phyloP scores from a whole-genome alignment of 2,329 filamentous ascomycete genomes.

The Alternaria triticimaculans region DNA sequence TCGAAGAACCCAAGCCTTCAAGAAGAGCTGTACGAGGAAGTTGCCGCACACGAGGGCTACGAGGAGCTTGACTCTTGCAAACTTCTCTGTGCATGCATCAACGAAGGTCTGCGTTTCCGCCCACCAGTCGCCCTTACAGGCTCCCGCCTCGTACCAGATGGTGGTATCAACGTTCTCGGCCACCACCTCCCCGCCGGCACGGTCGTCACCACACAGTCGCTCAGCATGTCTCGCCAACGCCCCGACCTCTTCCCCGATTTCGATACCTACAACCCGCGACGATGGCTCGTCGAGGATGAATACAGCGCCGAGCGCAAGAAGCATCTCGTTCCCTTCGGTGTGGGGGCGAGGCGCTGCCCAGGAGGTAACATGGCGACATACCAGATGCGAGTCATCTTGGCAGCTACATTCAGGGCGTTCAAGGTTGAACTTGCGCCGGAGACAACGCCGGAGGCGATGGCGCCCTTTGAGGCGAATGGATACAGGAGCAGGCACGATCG shows the following conservation, averaged over 20 bases:
- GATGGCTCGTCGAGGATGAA: conserved; percentile 24
- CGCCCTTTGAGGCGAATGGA: conserved; percentile 29
- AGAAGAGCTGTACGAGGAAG: conserved; percentile 17
- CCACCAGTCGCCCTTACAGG: conserved; percentile 30
- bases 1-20: conserved; percentile 24
- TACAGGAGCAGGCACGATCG: conserved; percentile 25
- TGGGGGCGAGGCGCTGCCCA: conserved; percentile 26
- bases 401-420: conserved; percentile 23
- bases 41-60: conserved; percentile 21
- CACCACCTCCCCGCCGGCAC: conserved; percentile 24
- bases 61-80: conserved; percentile 22
- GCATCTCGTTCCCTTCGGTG: conserved; percentile 24
- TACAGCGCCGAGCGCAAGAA: conserved; percentile 18
- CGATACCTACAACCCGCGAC: conserved; percentile 22
- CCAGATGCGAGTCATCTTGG: conserved; percentile 27
- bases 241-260: conserved; percentile 28
- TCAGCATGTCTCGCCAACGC: conserved; percentile 28
- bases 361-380: conserved; percentile 31
- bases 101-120: conserved; percentile 30
- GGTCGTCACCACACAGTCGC: conserved; percentile 23
- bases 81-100: conserved; percentile 24
- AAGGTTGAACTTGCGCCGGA: conserved; percentile 21
- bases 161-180: conserved; percentile 20
- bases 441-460: conserved; percentile 27
- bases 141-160: conserved; percentile 22